Evolutionary conservation across 345 rosid species (phyloP).

Genomic region (Gossypium sturtianum): DNA sequence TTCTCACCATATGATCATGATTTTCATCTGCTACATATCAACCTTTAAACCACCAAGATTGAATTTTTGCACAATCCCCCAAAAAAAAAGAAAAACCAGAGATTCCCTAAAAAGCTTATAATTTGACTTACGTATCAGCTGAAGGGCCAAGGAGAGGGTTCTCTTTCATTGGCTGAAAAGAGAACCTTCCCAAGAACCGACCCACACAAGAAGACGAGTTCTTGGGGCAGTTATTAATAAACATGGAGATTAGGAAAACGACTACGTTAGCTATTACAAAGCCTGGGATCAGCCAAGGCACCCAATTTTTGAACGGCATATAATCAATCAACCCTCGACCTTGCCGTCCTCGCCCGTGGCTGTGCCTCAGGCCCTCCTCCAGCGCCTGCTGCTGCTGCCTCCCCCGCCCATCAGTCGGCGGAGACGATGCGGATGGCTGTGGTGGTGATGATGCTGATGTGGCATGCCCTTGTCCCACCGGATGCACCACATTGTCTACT

Average conservation of each 20-base stretch:
- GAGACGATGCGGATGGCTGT: neutral
- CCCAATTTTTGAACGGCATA: constrained; percentile 56
- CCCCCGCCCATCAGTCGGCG: neutral
- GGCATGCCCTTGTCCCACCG: constrained; percentile 18
- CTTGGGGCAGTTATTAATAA: constrained; percentile 73
- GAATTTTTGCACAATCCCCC: neutral
- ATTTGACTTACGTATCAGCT: constrained; percentile 55
- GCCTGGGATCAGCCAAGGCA: constrained; percentile 73
- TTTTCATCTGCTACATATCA: neutral
- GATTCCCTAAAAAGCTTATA: neutral
- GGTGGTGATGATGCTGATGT: neutral
- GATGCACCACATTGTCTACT: constrained; percentile 14
- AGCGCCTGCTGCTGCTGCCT: constrained; percentile 5
- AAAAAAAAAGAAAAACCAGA: neutral
- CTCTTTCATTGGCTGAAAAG: constrained; percentile 80
- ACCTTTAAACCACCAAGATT: neutral
- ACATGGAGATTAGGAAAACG: constrained; percentile 60
- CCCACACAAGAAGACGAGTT: constrained; percentile 51
- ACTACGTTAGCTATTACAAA: constrained; percentile 54
- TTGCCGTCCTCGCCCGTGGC: constrained; percentile 7
- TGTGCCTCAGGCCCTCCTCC: neutral
- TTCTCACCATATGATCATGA: neutral
- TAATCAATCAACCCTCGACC: constrained; percentile 21
- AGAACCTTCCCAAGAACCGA: constrained; percentile 67
- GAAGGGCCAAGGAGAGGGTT: constrained; percentile 97